These are phyloP conservation scores for Apiospora kogelbergensis DNA, from an alignment of 2,329 filamentous ascomycete species.

Conservation along the genomic window DNA sequence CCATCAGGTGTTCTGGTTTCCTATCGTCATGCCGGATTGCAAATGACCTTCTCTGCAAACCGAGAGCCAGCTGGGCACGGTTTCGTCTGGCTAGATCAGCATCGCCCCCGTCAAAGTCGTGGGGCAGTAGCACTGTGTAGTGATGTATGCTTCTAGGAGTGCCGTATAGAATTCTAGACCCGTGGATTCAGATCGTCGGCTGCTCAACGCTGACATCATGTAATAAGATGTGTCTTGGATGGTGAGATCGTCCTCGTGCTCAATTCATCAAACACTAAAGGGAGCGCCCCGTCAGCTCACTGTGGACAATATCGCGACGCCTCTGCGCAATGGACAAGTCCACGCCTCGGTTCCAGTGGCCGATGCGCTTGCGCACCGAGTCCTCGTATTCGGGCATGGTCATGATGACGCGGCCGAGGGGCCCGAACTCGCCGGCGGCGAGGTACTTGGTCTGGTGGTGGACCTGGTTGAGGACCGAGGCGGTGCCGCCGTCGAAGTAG, in stretches of 20 bases:
- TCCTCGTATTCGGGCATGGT: constrained; percentile 38
- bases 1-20: neutral
- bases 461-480: constrained; percentile 36
- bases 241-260: neutral
- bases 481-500: constrained; percentile 51
- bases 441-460: constrained; percentile 22
- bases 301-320: constrained; percentile 19
- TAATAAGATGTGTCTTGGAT: neutral
- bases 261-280: neutral
- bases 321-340: constrained; percentile 26
- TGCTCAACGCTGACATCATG: too few species aligned
- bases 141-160: too few species aligned
- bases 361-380: constrained; percentile 27
- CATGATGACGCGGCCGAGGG: constrained; percentile 33
- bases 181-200: too few species aligned
- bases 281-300: neutral
- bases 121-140: too few species aligned
- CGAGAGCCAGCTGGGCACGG: too few species aligned
- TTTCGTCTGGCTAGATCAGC: neutral
- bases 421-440: constrained; percentile 19
- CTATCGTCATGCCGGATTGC: neutral
- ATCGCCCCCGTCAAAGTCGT: too few species aligned
- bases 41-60: neutral
- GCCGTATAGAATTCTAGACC: too few species aligned
- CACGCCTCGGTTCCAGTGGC: constrained; percentile 29